Base-by-base conservation (phyloP, 176 grass and related monocot species). In the Hsuehochloa calcarea region DNA sequence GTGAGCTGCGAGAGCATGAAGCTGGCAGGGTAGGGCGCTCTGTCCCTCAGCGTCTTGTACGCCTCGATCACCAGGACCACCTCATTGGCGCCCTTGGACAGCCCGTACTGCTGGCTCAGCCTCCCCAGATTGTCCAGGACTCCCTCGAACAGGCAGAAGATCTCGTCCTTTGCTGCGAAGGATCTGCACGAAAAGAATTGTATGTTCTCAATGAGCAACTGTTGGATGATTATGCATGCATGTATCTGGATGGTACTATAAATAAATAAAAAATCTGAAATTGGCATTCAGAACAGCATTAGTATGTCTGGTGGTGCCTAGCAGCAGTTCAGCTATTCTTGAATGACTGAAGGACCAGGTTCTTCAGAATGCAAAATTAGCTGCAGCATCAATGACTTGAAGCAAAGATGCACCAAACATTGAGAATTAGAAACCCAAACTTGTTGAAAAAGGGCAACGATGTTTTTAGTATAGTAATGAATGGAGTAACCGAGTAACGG, bases 91-190 rank as follows among this genome's bases (percentile, higher is more conserved):
- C 86, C 91, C 91, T 95, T 96, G 43, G 90, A 94, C 20, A 99
- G 90, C 1, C 96, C 96, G 37, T 99, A 96, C 82, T 99, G 96
- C 88, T 95, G 91, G 80, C 79, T 87, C 29, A 96, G 70, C 8
- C 84, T 76, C 0, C 91, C 96, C 22, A 99, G 65, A 70, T 96
- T 99, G 27, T 92, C 93, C 37, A 99, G 80, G 37, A 94, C 81
- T 5, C 96, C 96, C 84, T 96, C 81, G 45, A 99, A 99, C 73
- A 99, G 38, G 90, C 96, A 99, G 87, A 96, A 99, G 64, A 99
- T 89, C 68, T 96, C 93, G 27, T 99, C 93, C 37, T 96, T 96
- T 0, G 88, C 90, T 5, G 96, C 96, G 64, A 99, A 99, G 51
- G 89, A 85, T 88, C 96, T 99, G 86, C 5, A 23, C 62, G 43